Base-by-base conservation (phyloP, 805 yeast genomes). In the Candida qinlingensis region DNA sequence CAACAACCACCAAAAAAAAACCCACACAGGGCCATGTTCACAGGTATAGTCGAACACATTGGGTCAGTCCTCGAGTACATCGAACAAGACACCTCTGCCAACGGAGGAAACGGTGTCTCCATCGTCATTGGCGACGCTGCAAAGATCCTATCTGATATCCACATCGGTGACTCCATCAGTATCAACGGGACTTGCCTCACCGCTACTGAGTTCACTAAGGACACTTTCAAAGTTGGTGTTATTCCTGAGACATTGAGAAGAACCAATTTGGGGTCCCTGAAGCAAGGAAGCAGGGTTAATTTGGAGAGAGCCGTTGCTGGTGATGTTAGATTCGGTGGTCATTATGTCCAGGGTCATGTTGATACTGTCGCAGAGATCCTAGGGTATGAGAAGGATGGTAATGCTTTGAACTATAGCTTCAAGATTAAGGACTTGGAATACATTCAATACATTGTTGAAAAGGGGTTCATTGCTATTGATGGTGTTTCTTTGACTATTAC, bases 331-430 rank as follows among this genome's bases (percentile, higher is more conserved):
- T 80, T 91, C 60, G 99, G 99, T 27, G 99, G 99, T 1, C 99
- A 94, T 66, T 80, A 92, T 54, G 99, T 94, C 3, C 99, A 94
- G 61, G 99, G 99, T 6, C 99, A 94, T 69, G 89, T 94, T 30
- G 99, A 94, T 64, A 87, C 97, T 0, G 75, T 84, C 35, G 97
- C 97, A 3, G 66, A 64, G 35, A 84, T 92, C 37, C 74, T 76
- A 2, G 64, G 67, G 0, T 73, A 67, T 29, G 66, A 55, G 8
- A 68, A 77, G 1, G 97, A 91, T 60, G 85, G 67, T n/a, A 87
- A 89, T 64, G 83, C 98, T 1, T 70, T 89, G 34, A 73, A 83
- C 4, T 85, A 81, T 64, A 85, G 87, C 4, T 91, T 92, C 67
- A 66, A 79, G 65, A 73, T 89, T 46, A 72, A 85, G 50, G 94